Percentiles rank a stretch among this genome's conserved stretches.
Conservation (phyloP, 768 basidiomycete species). For the Russula brevipes region DNA sequence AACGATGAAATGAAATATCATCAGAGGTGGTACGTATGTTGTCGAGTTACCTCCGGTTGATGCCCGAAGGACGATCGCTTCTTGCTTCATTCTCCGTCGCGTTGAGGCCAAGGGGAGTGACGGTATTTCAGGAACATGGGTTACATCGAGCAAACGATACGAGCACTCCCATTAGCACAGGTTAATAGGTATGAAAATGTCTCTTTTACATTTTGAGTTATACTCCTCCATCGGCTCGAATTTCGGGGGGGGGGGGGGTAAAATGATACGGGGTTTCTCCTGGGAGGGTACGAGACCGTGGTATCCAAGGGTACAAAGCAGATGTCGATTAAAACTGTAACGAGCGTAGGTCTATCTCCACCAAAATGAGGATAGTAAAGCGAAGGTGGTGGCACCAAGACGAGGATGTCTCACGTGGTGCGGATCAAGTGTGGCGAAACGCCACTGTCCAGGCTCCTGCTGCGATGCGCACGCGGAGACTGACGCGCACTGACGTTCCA, state of each 20-base stretch:
- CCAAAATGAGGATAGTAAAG: background rate
- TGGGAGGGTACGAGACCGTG: background rate
- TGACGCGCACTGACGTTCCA: background rate
- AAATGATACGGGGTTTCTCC: background rate
- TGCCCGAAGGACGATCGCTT: too few species aligned
- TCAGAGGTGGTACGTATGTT: too few species aligned
- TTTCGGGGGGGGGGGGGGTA: background rate
- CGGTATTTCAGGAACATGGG: too few species aligned
- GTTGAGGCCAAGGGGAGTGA: too few species aligned
- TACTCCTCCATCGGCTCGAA: background rate
- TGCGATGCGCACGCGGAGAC: background rate
- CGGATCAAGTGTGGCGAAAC: background rate
- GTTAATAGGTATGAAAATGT: too few species aligned
- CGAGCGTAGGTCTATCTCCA: background rate
- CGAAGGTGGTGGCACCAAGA: background rate
- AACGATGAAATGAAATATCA: too few species aligned
- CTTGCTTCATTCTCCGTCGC: too few species aligned
- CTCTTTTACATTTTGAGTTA: too few species aligned
- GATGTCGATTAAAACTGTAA: background rate
- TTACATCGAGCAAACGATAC: too few species aligned
- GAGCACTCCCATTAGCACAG: too few species aligned
- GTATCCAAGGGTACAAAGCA: slow-evolving; percentile 2
- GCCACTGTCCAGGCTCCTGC: background rate
- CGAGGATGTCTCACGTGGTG: background rate
- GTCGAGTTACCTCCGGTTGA: too few species aligned